Evolutionary conservation across 768 basidiomycete genomes (phyloP).

Genomic region (Hygrocybe punicea): DNA sequence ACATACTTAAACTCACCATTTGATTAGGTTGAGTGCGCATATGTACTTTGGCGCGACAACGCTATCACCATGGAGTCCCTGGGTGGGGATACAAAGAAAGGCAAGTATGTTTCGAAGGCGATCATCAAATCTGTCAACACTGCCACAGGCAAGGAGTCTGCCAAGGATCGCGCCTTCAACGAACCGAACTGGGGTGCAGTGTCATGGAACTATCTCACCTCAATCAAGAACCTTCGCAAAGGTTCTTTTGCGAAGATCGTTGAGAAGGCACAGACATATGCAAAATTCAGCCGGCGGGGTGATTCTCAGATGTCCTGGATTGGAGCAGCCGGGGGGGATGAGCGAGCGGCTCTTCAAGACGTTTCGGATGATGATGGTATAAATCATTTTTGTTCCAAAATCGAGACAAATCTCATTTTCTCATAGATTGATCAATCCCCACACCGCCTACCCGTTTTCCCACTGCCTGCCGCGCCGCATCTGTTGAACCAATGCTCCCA

Average conservation of each 20-base stretch:
- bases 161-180: not conserved
- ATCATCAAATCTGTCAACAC: not conserved
- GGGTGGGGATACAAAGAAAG: too few species aligned
- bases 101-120: not conserved
- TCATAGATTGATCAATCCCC: not conserved
- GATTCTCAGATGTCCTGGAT: not conserved
- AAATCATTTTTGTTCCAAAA: not conserved
- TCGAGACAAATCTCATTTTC: not conserved
- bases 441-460: too few species aligned
- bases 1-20: not conserved
- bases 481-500: too few species aligned
- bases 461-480: too few species aligned
- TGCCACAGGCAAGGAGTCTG: not conserved
- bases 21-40: conserved; percentile 1
- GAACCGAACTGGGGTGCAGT: not conserved
- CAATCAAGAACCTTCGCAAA: not conserved
- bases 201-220: not conserved
- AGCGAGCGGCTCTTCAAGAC: not conserved
- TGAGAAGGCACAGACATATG: not conserved
- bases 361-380: not conserved
- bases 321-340: not conserved
- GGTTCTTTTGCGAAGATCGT: not conserved
- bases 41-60: not conserved
- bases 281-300: not conserved
- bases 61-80: not conserved